Evolutionary conservation across 2,329 filamentous ascomycete species (phyloP), one percentile per base, ranked within the genome.

Genomic region (Colletotrichum salicis): DNA sequence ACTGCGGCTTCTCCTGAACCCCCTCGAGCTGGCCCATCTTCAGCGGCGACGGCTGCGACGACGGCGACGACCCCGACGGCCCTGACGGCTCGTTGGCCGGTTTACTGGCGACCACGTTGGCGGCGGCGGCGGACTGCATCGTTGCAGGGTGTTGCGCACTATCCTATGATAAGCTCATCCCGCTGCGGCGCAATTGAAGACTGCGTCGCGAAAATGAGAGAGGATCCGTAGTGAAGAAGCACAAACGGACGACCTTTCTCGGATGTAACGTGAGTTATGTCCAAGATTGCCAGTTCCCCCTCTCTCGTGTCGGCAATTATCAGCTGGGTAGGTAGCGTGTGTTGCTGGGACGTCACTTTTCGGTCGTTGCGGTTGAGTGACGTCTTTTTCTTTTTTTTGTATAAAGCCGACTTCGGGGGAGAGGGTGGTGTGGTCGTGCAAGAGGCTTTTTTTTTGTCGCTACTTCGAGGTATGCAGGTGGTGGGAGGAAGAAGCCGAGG

Each of bases 111-210:
- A 54, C 35, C 60, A 63, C 54, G 22, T 64, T 64, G 33, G 61
- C 35, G 64, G 73, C 55, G 59, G 72, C 59, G 65, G 66, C 35
- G 56, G 72, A 74, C 74, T 78, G 75, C 77, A 79, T 79, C 55
- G 37, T 75, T 62, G 72, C 73, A 71, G 72, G 73, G 73, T 71
- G 73, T 61, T 74, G 68, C 58, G 22, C 33, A 24, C 33, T 62
- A 13, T 60, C 15, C 12, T 58, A 27, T 29, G 24, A 54, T 37
- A 59, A 22, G 56, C 71, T 64, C 71, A 68, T 64, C 61, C 67
- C 71, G 71, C 22, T 51, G 55, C 66, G 55, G 55, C 65, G 65
- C 60, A 70, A 72, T 19, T 60, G 60, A 6, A 31, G 31, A 19
- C 24, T 55, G 41, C 54, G 65, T 56, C 12, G 65, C 70, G 24